These are phyloP conservation scores for Cladosporium phlei DNA, from an alignment of 2,329 filamentous ascomycete species.

Conservation along the genomic window DNA sequence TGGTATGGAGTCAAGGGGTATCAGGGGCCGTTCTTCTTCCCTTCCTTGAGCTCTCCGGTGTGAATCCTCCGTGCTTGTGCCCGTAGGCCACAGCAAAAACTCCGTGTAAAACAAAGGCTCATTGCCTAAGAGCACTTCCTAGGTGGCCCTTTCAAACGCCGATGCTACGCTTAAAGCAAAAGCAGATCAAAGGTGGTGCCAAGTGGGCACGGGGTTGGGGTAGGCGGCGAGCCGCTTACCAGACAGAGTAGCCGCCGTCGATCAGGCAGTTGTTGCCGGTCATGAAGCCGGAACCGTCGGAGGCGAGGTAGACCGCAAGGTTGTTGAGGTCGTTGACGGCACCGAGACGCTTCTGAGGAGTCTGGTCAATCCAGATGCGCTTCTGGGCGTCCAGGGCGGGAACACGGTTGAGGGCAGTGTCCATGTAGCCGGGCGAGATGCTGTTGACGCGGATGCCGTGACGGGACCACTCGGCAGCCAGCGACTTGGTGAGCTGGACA, in stretches of 20 bases:
- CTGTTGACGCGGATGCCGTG: slow-evolving; percentile 77
- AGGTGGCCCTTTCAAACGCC: not conserved
- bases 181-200: not conserved
- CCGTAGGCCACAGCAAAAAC: too few relatives aligned
- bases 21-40: too few relatives aligned
- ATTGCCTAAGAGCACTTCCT: slow-evolving; percentile 1
- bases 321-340: slow-evolving; percentile 72
- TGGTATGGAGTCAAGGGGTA: too few relatives aligned
- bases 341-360: slow-evolving; percentile 68
- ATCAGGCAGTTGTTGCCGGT: slow-evolving; percentile 70
- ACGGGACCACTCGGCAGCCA: slow-evolving; percentile 81
- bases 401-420: slow-evolving; percentile 74
- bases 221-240: slow-evolving; percentile 23
- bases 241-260: slow-evolving; percentile 65
- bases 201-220: not conserved
- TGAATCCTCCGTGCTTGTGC: too few relatives aligned
- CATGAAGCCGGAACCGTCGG: slow-evolving; percentile 69
- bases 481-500: slow-evolving; percentile 71
- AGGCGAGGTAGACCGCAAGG: slow-evolving; percentile 69
- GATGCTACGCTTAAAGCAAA: not conserved
- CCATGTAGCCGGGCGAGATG: slow-evolving; percentile 82
- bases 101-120: not conserved
- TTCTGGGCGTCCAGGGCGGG: slow-evolving; percentile 75
- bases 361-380: slow-evolving; percentile 72
- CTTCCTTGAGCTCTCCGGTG: too few relatives aligned